Base-by-base conservation (phyloP, 2,329 filamentous ascomycete genomes). In the Pseudocercospora eumusae region DNA sequence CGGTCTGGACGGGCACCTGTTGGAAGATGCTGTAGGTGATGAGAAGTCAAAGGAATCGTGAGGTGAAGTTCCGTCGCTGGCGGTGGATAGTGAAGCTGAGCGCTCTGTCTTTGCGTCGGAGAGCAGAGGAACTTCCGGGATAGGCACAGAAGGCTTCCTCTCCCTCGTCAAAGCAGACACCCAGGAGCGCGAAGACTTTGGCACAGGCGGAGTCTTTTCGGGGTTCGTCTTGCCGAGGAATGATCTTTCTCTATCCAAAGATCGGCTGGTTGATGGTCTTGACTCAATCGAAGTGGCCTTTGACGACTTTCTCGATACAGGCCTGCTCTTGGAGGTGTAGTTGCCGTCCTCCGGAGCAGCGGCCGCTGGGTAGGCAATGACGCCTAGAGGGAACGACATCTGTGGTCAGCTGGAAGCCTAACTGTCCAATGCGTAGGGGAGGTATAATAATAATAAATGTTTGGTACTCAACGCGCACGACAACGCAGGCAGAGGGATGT, bases 331-430 rank as follows among this genome's bases (percentile, higher is more conserved):
- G 42, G 56, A 56, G 21, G 4, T 59, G 56, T 27, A 49, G 59
- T 55, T 59, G 59, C 59, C 59, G 57, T 68, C 60, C 31, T 61
- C 61, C 45, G 52, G 52, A 54, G 57, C 57, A 42, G 62, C 64
- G 56, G 54, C 59, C 60, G 65, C 65, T 62, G 67, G 64, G 57
- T 61, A 66, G 42, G 65, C 67, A 59, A 69, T 64, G 31, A 63
- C 59, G 13, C 67, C 67, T 69, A 67, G 57, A 59, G 66, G 63
- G 57, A 66, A 64, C 62, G 65, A 66, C 63, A 69, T 68, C 60
- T 69, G 63, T 54, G 67, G 68, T 67, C 66, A 70, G 65, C 66
- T 56, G 47, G 67, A 58, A 55, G 65, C 62, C 49, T 47, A 64
- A 57, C 64, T 65, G 66, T 61, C 62, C 62, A 49, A 49, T 53